Evolutionary conservation across 345 rosid genomes (phyloP).

Genomic region (Fremontodendron californicum): DNA sequence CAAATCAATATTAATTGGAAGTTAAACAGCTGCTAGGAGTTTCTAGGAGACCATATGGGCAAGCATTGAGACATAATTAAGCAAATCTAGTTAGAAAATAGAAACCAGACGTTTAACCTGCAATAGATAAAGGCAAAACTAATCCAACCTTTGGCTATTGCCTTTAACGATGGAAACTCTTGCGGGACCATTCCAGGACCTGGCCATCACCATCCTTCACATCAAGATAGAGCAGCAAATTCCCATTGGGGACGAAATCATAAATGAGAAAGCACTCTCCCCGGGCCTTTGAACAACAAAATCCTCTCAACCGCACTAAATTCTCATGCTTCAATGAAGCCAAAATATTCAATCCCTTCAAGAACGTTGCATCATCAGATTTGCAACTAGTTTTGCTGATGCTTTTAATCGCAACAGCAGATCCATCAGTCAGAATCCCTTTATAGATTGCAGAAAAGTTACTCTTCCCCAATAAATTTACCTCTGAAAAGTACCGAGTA

Average conservation of each 20-base stretch:
- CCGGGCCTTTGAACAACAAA: constrained; percentile 91
- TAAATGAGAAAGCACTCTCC: constrained; percentile 90
- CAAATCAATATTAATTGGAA: neutral
- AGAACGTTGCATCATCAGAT: constrained; percentile 76
- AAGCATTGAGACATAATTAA: neutral
- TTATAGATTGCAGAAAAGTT: constrained; percentile 70
- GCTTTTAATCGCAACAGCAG: constrained; percentile 66
- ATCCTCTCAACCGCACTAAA: constrained; percentile 70
- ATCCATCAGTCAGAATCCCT: constrained; percentile 81
- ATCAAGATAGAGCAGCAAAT: constrained; percentile 60
- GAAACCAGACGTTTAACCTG: neutral
- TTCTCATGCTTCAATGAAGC: constrained; percentile 73
- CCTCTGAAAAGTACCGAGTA: constrained; percentile 80
- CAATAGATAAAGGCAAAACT: neutral
- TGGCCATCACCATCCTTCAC: constrained; percentile 45
- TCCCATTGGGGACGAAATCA: constrained; percentile 76
- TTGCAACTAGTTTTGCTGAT: constrained; percentile 83
- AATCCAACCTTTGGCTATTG: constrained; percentile 71
- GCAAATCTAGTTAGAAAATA: neutral
- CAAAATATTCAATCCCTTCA: constrained; percentile 77
- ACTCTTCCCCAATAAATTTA: constrained; percentile 66
- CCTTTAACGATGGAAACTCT: constrained; percentile 79
- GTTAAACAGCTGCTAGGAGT: neutral
- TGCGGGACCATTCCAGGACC: constrained; percentile 81
- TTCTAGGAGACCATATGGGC: neutral